Evolutionary conservation across 345 rosid species (phyloP).

Genomic region (Hypericum androsaemum): DNA sequence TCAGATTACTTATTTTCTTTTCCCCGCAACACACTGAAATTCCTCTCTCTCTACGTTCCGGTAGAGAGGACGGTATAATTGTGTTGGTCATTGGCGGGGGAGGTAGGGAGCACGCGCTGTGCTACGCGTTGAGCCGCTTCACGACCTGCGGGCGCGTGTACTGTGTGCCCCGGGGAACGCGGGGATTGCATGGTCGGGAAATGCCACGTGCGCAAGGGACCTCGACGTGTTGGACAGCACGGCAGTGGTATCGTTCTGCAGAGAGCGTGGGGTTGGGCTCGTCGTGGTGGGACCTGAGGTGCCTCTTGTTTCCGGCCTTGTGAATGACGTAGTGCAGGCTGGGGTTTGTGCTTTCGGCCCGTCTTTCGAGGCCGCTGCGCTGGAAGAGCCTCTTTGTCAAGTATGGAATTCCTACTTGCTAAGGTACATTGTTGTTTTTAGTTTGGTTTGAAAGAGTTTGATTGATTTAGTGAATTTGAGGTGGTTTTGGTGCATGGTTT

Average conservation of each 20-base stretch:
- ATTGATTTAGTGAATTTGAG: too few species aligned
- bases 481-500: too few species aligned
- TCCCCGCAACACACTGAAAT: too few species aligned
- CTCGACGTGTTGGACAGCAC: constrained; percentile 54
- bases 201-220: constrained; percentile 69
- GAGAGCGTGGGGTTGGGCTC: constrained; percentile 46
- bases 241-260: constrained; percentile 68
- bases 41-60: too few species aligned
- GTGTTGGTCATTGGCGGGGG: constrained; percentile 96
- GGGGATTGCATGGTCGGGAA: constrained; percentile 67
- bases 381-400: constrained; percentile 82
- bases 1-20: too few species aligned
- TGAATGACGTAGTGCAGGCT: constrained; percentile 55
- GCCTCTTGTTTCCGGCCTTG: constrained; percentile 84
- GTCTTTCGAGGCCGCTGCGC: constrained; percentile 87
- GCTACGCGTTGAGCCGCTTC: constrained; percentile 68
- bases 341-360: constrained; percentile 89
- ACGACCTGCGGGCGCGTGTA: constrained; percentile 59
- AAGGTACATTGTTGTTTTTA: constrained; percentile 39
- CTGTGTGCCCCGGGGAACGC: constrained; percentile 85
- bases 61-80: constrained; percentile 46
- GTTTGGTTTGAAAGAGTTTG: too few species aligned
- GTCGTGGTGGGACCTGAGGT: constrained; percentile 95
- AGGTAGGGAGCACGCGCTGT: constrained; percentile 90
- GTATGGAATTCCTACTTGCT: constrained; percentile 79